Base-by-base conservation (phyloP, 352 stramenopile species). In the Phytophthora crassamura region DNA sequence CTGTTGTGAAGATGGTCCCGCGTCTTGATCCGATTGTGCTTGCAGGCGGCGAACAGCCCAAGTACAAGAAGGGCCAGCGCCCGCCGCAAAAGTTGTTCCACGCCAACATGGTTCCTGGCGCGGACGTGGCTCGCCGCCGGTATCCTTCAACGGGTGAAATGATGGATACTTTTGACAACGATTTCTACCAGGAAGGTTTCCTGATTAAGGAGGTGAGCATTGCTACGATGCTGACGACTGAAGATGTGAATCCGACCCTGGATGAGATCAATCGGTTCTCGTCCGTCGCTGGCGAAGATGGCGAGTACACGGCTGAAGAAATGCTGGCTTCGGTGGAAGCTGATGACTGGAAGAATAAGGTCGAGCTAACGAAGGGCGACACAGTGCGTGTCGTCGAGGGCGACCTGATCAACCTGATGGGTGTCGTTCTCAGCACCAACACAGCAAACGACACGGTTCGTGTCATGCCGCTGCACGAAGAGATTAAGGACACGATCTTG, bases 261-360 rank as follows among this genome's bases (percentile, higher is more conserved):
- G 88, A 96, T 50, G 88, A 96, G 61, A 95, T 96, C 69, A 95
- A 96, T 74, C 91, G 90, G 34, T 96, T 96, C 53, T 86, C 81
- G 12, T 80, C 72, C 10, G 75, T 82, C 22, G 68, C 80, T 10
- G 85, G 77, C 22, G 82, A 82, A 49, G 86, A 90, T 64, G 87
- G 86, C 9, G 84, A 89, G n/a, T 60, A 91, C 28, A 82, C 67
- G 16, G 68, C 73, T 11, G 84, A 94, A 56, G 80, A 93, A 39
- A 73, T 93, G 53, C 73, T 90, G 38, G 70, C 80, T 5, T 83
- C 81, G 3, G 82, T 94, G 12, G 88, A 96, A 47, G 72, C 84
- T 10, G 84, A 93, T 25, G 88, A 93, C 65, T 95, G 88, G 87
- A 94, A 95, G 54, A 95, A 95, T 63, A 92, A 91, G 66, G 87